Conservation (phyloP, 2,329 filamentous ascomycete species). For the Colletotrichum higginsianum region DNA sequence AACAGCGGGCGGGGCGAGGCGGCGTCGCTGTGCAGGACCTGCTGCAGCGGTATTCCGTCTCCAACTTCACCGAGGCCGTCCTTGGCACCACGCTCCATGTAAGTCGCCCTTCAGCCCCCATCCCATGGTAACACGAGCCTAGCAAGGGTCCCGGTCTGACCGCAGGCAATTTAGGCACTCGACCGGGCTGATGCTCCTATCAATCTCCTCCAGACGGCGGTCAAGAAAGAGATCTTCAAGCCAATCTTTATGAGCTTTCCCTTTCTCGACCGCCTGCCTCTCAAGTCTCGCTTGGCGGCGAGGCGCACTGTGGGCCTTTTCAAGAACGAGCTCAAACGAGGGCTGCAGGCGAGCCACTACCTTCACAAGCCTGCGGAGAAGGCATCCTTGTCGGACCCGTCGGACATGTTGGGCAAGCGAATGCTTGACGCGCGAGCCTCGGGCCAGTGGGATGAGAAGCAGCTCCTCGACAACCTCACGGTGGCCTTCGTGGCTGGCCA, state of each 20-base stretch:
- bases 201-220: slow-evolving; percentile 46
- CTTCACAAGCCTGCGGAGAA: background rate
- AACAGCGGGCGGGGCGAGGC: slow-evolving; percentile 44
- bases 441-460: slow-evolving; percentile 50
- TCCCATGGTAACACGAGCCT: slow-evolving; percentile 2
- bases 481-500: slow-evolving; percentile 58
- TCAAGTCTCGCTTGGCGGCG: slow-evolving; percentile 48
- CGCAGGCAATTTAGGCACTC: slow-evolving; percentile 44
- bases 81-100: slow-evolving; percentile 48
- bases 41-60: slow-evolving; percentile 55
- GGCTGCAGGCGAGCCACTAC: slow-evolving; percentile 32
- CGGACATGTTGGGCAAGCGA: slow-evolving; percentile 41
- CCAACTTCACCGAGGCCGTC: slow-evolving; percentile 53
- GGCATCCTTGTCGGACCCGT: slow-evolving; percentile 14
- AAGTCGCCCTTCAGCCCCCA: slow-evolving; percentile 30
- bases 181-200: slow-evolving; percentile 44
- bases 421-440: slow-evolving; percentile 45
- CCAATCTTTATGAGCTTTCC: slow-evolving; percentile 55
- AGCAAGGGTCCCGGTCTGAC: slow-evolving; percentile 23
- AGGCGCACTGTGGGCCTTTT: slow-evolving; percentile 48
- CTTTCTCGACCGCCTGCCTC: slow-evolving; percentile 47
- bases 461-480: slow-evolving; percentile 58
- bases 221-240: slow-evolving; percentile 53
- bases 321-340: slow-evolving; percentile 46
- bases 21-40: slow-evolving; percentile 50